Conservation (phyloP, 768 basidiomycete genomes). For the Amyloporia xantha region DNA sequence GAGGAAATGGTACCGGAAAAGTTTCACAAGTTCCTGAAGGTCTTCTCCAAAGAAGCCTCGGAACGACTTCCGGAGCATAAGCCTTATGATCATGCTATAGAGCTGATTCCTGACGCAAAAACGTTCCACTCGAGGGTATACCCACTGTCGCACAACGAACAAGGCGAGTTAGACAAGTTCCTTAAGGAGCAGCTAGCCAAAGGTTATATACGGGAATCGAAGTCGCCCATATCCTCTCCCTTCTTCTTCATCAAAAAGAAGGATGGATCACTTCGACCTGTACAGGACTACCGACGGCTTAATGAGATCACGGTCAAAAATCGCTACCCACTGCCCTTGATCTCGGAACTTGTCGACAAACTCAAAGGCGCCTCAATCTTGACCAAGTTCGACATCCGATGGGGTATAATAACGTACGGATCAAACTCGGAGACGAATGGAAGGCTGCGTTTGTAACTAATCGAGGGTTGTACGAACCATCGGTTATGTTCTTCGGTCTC, state of each 20-base stretch:
- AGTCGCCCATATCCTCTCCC: slow-evolving; percentile 18
- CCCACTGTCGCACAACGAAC: slow-evolving; percentile 10
- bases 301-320: slow-evolving; percentile 31
- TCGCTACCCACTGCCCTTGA: slow-evolving; percentile 28
- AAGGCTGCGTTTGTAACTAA: slow-evolving; percentile 24
- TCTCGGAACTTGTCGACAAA: slow-evolving; percentile 20
- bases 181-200: slow-evolving; percentile 17
- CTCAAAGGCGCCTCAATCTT: slow-evolving; percentile 19
- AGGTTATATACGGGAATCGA: slow-evolving; percentile 16
- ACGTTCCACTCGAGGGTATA: slow-evolving; percentile 15
- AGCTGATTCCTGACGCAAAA: slow-evolving; percentile 21
- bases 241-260: slow-evolving; percentile 28
- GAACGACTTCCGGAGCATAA: slow-evolving; percentile 24
- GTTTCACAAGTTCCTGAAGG: background rate
- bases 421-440: slow-evolving; percentile 18
- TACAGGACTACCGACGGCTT: slow-evolving; percentile 23
- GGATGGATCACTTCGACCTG: slow-evolving; percentile 19
- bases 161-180: slow-evolving; percentile 13
- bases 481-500: slow-evolving; percentile 35
- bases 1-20: slow-evolving; percentile 4
- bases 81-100: slow-evolving; percentile 30
- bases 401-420: slow-evolving; percentile 27
- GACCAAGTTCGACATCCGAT: slow-evolving; percentile 25
- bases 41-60: slow-evolving; percentile 15
- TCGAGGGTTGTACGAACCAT: slow-evolving; percentile 27